Evolutionary conservation across 73 alveolate species (phyloP).

Genomic region (Paramecium tetraurelia): DNA sequence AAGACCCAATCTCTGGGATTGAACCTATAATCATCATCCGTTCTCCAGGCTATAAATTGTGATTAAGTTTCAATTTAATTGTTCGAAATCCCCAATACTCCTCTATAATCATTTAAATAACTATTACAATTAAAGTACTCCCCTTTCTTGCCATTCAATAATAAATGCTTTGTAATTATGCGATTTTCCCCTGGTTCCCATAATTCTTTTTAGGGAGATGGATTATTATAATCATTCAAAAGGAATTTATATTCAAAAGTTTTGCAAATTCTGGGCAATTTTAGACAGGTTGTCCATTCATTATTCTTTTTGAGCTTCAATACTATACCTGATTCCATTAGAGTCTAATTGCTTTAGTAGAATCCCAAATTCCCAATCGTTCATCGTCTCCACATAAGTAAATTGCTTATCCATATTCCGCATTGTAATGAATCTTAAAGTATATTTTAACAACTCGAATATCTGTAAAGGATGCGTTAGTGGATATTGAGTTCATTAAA

Average conservation of each 20-base stretch:
- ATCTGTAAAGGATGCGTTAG: background rate
- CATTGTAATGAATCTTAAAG: background rate
- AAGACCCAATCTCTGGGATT: conserved; percentile 1
- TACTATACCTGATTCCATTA: conserved; percentile 17
- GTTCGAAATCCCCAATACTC: conserved; percentile 35
- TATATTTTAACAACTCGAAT: background rate
- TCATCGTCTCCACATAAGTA: conserved; percentile 24
- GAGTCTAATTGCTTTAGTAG: background rate
- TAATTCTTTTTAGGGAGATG: background rate
- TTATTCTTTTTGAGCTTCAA: background rate
- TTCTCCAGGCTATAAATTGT: background rate
- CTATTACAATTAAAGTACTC: conserved; percentile 29
- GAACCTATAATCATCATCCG: conserved; percentile 26
- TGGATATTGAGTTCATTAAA: background rate
- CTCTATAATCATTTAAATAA: background rate
- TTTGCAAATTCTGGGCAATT: background rate
- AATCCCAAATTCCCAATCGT: conserved; percentile 20
- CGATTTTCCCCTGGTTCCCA: conserved; percentile 54
- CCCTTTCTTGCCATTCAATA: background rate
- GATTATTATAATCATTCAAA: background rate
- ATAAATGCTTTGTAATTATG: background rate
- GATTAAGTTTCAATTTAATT: background rate
- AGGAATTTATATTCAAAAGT: conserved; percentile 13
- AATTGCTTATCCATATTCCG: background rate
- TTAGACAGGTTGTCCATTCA: conserved; percentile 3